A percentile compares a stretch with the other conserved stretches of the same genome.
Conservation (phyloP, 2,329 filamentous ascomycete species). For the Claviceps humidiphila region DNA sequence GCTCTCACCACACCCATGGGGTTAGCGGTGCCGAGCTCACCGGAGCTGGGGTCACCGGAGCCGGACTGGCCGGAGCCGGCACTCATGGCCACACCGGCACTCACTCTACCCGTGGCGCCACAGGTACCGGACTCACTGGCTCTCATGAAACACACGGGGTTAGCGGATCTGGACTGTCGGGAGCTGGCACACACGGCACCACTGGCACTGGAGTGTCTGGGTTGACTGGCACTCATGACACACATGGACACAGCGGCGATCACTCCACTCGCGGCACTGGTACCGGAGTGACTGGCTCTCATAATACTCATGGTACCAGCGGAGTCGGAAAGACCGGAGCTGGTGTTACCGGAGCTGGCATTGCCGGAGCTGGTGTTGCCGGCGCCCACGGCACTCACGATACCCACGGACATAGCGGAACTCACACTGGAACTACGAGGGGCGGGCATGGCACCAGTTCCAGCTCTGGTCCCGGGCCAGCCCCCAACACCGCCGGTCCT, state of each 20-base stretch:
- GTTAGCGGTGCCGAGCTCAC: too few relatives aligned
- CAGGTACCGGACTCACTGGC: slow-evolving; percentile 2
- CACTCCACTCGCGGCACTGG: slow-evolving; percentile 16
- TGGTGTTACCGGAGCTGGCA: neutral
- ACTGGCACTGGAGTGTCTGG: slow-evolving; percentile 8
- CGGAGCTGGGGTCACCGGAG: too few relatives aligned
- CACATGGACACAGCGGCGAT: slow-evolving; percentile 19
- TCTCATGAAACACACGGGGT: slow-evolving; percentile 19
- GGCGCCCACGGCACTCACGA: neutral
- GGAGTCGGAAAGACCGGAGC: neutral
- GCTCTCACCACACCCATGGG: too few relatives aligned
- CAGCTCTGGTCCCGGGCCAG: slow-evolving; percentile 16
- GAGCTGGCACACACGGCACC: slow-evolving; percentile 1
- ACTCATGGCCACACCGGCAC: slow-evolving; percentile 22
- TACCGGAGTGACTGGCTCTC: neutral
- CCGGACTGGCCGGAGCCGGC: too few relatives aligned
- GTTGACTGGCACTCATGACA: neutral
- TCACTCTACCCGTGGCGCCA: slow-evolving; percentile 16
- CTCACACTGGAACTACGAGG: slow-evolving; percentile 5
- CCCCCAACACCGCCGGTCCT: slow-evolving; percentile 22
- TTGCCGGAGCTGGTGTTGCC: neutral
- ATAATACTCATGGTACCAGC: neutral
- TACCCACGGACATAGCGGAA: neutral
- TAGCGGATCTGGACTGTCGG: neutral
- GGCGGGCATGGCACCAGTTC: neutral